Base-by-base conservation (phyloP, 164 flowering plant genomes). In the Tetracentron sinense region DNA sequence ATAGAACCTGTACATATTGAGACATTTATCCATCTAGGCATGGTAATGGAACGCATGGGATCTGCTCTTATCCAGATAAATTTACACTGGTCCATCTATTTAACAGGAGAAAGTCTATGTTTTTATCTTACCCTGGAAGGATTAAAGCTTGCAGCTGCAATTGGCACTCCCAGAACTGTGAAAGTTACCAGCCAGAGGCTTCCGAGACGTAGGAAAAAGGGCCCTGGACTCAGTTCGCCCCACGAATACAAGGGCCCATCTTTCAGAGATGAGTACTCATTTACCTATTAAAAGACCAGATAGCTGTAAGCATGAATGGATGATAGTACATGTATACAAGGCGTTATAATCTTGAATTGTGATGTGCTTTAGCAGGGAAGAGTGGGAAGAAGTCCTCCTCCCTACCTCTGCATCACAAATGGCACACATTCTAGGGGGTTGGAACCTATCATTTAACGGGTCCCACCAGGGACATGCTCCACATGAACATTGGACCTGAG, bases 81-180 rank as follows among this genome's bases (percentile, higher is more conserved):
- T 42, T 25, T 35, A 17, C 35, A 1, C 7, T 7, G 35, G 25
- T 17, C 10, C 0, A 16, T 16, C 33, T 25, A 31, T 11, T 53
- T 47, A 42, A 56, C 54, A 35, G 21, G 26, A 28, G 46, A 20
- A 51, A 7, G 23, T 29, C 28, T 57, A 51, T 29, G 44, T 54
- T 48, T 65, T 33, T 60, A 53, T 63, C 76, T 66, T 84, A 89
- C 97, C 82, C 78, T 81, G 54, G 93, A 74, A 69, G 98, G 97
- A 80, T 83, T 83, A 59, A 94, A 94, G 78, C 98, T 94, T 62
- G 98, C 95, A 49, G 98, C 98, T 62, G 97, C 87, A 70, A 91
- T 68, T 66, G 96, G 98, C 33, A 73, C 82, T 69, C 98, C 98
- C 20, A 91, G 85, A 72, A 79, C 83, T 4, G 89, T 85, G 75